Base-by-base conservation (phyloP, 2,329 filamentous ascomycete species). In the Thelonectria rubi region DNA sequence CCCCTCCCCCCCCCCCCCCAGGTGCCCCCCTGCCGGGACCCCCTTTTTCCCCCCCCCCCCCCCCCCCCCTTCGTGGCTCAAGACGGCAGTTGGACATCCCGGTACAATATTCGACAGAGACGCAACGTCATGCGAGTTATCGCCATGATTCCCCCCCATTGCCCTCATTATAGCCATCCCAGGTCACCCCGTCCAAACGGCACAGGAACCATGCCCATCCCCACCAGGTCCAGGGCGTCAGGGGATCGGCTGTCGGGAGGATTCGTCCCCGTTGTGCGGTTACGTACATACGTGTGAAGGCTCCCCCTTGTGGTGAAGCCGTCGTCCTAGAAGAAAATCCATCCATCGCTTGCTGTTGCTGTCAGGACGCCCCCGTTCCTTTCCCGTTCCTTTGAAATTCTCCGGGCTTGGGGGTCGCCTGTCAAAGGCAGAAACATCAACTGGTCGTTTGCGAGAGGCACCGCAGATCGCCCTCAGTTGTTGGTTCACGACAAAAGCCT, bases 241-340 rank as follows among this genome's bases (percentile, higher is more conserved):
- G 39, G 40, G 9, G 34, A 40, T 45, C 21, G 45, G 46, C 24
- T 30, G 17, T 30, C 21, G 51, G 51, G 52, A 55, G 51, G 50
- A 54, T 59, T 55, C 11, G 45, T 59, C 45, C 57, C 57, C 20
- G 32, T 59, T 59, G 26, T 48, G 30, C 34, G 58, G 46, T 47
- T 56, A 43, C 45, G 24, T 30, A 37, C 46, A 17, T 48, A 17
- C 9, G 18, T 37, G 34, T 14, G 34, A 15, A 11, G 34, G 26
- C 6, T 30, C 26, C 26, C 26, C 26, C 26, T 6, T 10, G 6
- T 30, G 26, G 11, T 37, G 34, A 37, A 37, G 34, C 34, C 15
- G 34, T 37, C 26, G 9, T 43, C 14, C 46, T 15, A 11, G 11
- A 18, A 20, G 30, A 12, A 34, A 20, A 37, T 15, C 32, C 30